Base-by-base conservation (phyloP, 2,329 filamentous ascomycete species). In the Didymella keratinophila region DNA sequence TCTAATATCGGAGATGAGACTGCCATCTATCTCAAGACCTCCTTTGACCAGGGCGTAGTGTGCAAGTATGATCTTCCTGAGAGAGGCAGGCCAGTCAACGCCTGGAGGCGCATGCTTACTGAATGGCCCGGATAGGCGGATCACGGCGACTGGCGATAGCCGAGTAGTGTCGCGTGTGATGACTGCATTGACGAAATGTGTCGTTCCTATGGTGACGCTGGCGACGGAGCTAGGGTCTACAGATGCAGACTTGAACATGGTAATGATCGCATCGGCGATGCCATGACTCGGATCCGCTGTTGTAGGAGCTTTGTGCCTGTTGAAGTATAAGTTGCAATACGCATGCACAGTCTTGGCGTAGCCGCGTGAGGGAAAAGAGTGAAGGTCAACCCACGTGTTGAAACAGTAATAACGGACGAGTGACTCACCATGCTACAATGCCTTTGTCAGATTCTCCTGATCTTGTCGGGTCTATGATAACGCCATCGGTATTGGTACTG, bases 171-270 rank as follows among this genome's bases (percentile, higher is more conserved):
- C 81, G 10, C 79, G 78, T 46, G 83, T 81, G 11, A 83, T 74
- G 8, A 84, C 79, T 6, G 81, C 81, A 58, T 84, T 84, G 44
- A 83, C 78, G 58, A 84, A 83, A 69, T 83, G 71, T 0, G 83
- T 85, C 2, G 82, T 84, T 25, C 82, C 82, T 49, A 84, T 79
- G 8, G 80, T 82, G 4, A 84, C 78, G 56, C 79, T 81, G 16
- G 72, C 75, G 52, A 82, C 72, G 2, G 65, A 63, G 14, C 61
- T 55, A 16, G 74, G 70, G 16, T 72, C 62, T 18, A 77, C 67
- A 3, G 63, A 67, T 5, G 73, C 70, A 1, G 69, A 66, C 27
- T 68, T 64, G 65, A 77, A 75, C 72, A 77, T 76, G 9, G 71
- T 71, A 3, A 67, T 73, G 43, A 78, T 75, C 16, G 73, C 71